Base-by-base conservation (phyloP, 225 moss, liverwort and hornwort genomes). In the Marchantia paleacea region DNA sequence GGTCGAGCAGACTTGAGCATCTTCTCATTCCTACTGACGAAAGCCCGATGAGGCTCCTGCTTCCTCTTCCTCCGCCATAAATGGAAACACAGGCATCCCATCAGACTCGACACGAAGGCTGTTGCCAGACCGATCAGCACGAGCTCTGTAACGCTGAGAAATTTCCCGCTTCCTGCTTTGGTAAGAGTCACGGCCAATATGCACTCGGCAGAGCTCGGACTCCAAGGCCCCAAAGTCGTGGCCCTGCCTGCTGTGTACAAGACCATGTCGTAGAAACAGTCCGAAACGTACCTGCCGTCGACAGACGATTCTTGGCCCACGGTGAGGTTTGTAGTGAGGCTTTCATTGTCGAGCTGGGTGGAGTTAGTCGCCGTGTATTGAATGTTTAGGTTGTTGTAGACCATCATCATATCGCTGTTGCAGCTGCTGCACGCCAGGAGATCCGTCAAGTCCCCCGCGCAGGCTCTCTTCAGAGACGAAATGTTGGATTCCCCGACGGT, bases 1-100 rank as follows among this genome's bases (percentile, higher is more conserved):
- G 76, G 39, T 18, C 79, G 78, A 57, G 84, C 81, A 52, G 67
- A 52, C 75, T 87, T 84, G 49, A 91, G 62, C 20, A 87, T 76
- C 30, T 83, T 82, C 14, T 83, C 84, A 68, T 87, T 88, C 30
- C 85, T 80, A 53, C 80, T 83, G 15, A 86, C 75, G 30, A 90
- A 87, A 15, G 78, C 83, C 30, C 30, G 63, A n/a, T 52, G 75
- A 47, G 49, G 52, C 51, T 57, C 64, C 25, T 53, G 65, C 3
- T 20, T 75, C 76, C 22, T 76, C 12, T 55, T 26, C 54, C 76
- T 26, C 31, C 54, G 31, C 24, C 53, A 77, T 12, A 24, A 3
- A n/a, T 22, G 29, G 64, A 69, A 15, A 54, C 53, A 26, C 60
- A 77, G 12, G 58, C 77, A 66, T 24, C 67, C 78, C 51, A 79